These are phyloP conservation scores for Begonia fuchsioides DNA, from an alignment of 306 rosid species.

Conservation along the genomic window DNA sequence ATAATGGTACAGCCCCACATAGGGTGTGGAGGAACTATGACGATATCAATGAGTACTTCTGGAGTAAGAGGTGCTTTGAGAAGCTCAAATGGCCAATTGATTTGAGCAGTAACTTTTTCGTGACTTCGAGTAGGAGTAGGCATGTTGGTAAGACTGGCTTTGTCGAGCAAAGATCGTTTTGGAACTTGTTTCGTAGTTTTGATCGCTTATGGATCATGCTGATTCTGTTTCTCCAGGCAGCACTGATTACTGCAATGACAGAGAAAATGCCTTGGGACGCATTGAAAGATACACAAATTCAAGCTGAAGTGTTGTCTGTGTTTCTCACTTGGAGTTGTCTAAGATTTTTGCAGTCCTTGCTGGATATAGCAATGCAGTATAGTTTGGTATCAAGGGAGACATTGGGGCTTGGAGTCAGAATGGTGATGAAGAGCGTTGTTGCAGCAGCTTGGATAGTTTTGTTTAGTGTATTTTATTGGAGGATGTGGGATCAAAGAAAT, in stretches of 20 bases:
- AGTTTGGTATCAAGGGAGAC: conserved; percentile 83
- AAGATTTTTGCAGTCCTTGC: conserved; percentile 67
- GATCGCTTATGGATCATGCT: conserved; percentile 89
- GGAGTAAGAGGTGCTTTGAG: conserved; percentile 82
- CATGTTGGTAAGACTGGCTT: conserved; percentile 95
- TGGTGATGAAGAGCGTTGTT: conserved; percentile 56
- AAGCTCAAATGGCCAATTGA: conserved; percentile 85
- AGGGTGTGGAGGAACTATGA: conserved; percentile 89
- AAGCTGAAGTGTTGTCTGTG: conserved; percentile 50
- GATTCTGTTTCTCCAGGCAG: conserved; percentile 66
- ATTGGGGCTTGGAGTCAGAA: conserved; percentile 51
- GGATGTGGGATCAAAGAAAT: conserved; percentile 68
- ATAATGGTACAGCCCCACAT: conserved; percentile 74
- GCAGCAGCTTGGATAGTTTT: conserved; percentile 62
- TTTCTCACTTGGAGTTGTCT: conserved; percentile 76
- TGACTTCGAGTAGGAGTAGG: conserved; percentile 21
- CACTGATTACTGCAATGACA: conserved; percentile 78
- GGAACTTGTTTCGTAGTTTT: conserved; percentile 73
- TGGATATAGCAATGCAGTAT: conserved; percentile 69
- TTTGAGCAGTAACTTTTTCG: conserved; percentile 60
- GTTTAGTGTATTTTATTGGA: conserved; percentile 53
- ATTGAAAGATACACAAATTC: conserved; percentile 27
- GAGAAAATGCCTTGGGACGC: conserved; percentile 54
- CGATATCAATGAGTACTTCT: conserved; percentile 83
- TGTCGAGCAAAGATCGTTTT: conserved; percentile 90